Percentiles rank a stretch among this genome's conserved stretches.
Conservation (phyloP, 1,284 basidiomycete species). For the Psilocybe mexicana region DNA sequence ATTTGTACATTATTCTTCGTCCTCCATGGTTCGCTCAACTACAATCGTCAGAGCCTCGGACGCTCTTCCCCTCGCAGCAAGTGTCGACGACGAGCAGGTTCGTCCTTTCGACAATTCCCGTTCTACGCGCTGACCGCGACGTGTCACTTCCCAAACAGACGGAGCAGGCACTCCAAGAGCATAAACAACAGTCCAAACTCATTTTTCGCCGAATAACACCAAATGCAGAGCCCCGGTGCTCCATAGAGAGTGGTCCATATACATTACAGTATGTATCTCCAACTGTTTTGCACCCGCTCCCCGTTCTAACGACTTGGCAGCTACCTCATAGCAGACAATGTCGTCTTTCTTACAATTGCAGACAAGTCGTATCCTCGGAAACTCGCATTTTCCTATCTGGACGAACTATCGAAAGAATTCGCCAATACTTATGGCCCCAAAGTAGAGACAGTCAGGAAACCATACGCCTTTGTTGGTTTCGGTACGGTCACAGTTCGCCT, state of each 20-base stretch:
- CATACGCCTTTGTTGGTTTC: constrained; percentile 96
- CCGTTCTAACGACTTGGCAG: constrained; percentile 43
- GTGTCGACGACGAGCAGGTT: constrained; percentile 94
- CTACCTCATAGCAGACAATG: constrained; percentile 92
- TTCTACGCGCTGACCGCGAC: constrained; percentile 25
- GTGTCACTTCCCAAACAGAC: constrained; percentile 58
- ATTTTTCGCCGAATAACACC: constrained; percentile 93
- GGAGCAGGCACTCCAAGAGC: constrained; percentile 90
- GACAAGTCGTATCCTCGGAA: constrained; percentile 98
- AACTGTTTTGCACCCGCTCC: constrained; percentile 3
- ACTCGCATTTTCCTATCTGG: constrained; percentile 96
- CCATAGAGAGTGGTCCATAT: constrained; percentile 94
- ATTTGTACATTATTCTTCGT: constrained; percentile 9
- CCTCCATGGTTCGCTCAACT: constrained; percentile 85
- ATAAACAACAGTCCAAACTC: constrained; percentile 98
- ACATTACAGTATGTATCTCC: constrained; percentile 79
- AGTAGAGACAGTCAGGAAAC: constrained; percentile 82
- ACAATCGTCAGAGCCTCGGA: constrained; percentile 91
- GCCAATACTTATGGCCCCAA: constrained; percentile 87
- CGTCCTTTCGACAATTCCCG: constrained; percentile 22
- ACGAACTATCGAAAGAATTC: constrained; percentile 97
- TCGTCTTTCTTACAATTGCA: constrained; percentile 94
- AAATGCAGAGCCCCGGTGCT: constrained; percentile 93
- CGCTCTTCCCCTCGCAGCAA: constrained; percentile 89
- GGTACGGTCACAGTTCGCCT: constrained; percentile 51